Base-by-base conservation (phyloP, 257 asterid genomes). In the Rubia yunnanensis region DNA sequence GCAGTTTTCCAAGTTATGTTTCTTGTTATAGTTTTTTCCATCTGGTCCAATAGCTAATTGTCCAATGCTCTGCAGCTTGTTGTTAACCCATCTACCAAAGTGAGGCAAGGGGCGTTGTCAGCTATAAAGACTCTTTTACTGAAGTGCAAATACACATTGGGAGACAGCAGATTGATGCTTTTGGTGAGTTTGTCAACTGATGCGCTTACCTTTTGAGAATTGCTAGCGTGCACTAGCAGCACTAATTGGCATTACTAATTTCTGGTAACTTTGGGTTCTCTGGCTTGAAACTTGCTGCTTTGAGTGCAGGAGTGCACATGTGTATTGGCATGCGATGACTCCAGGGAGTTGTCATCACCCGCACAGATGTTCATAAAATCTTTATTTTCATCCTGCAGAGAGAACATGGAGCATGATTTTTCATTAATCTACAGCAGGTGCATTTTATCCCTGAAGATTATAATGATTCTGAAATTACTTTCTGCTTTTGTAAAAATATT, bases 81-180 rank as follows among this genome's bases (percentile, higher is more conserved):
- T 76, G 72, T 74, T 68, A 96, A 94, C 85, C 90, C 97, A 61
- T 77, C 86, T 78, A 77, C 77, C 74, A 88, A 78, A 63, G 99
- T 86, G 68, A 83, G 90, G 66, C 76, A 24, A 55, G 97, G 95
- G 58, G 72, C 82, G 72, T 75, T 94, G 77, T 83, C 83, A 65
- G 80, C 97, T 70, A 68, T 84, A 60, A 70, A 75, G 80, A 86
- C 79, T 38, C 87, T 94, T 31, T 70, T 94, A 68, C 62, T 80
- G 70, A 88, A 81, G 69, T 87, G 95, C 83, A 78, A 78, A 72
- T 70, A 58, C 79, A 74, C 95, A 9, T 76, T 94, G 83, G 83
- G 76, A 82, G 89, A 83, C 69, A 90, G 91, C 91, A 85, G 94
- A 81, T 71, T 80, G 73, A 79, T 87, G 85, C 91, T 94, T 80